Conservation (phyloP, 1,284 basidiomycete species). For the Austroboletus niveus region DNA sequence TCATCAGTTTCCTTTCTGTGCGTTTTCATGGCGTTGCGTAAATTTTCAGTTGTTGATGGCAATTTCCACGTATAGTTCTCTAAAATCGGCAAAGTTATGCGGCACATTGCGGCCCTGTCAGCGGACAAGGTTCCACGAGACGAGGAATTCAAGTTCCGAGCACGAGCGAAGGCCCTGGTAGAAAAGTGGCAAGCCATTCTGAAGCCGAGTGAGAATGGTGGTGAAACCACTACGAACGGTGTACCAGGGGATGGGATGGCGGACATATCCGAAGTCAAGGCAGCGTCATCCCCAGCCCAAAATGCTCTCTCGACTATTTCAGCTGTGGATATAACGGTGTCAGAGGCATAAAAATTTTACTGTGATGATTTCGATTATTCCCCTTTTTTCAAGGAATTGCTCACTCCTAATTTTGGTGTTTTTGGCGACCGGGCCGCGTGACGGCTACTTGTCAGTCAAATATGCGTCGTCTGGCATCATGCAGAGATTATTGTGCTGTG, state of each 20-base stretch:
- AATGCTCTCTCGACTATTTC: constrained; percentile 27
- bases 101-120: constrained; percentile 78
- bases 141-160: constrained; percentile 83
- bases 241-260: constrained; percentile 21
- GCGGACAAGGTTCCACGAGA: constrained; percentile 76
- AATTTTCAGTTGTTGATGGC: constrained; percentile 18
- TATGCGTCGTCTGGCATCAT: constrained; percentile 20
- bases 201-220: constrained; percentile 37
- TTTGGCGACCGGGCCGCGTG: constrained; percentile 7
- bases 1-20: constrained; percentile 81
- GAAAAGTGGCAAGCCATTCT: constrained; percentile 73
- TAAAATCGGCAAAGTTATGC: constrained; percentile 98
- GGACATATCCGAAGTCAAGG: constrained; percentile 26
- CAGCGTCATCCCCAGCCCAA: constrained; percentile 24
- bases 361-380: constrained; percentile 2
- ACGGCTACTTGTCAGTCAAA: constrained; percentile 14
- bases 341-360: constrained; percentile 37
- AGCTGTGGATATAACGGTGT: constrained; percentile 46
- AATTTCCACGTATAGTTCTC: constrained; percentile 59
- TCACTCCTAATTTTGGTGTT: constrained; percentile 20
- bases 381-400: constrained; percentile 6
- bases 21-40: constrained; percentile 31
- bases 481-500: constrained; percentile 20
- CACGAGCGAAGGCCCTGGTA: constrained; percentile 71
- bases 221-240: constrained; percentile 35